Evolutionary conservation across 305 asterid genomes (phyloP).

Genomic region (Rubia balearica): DNA sequence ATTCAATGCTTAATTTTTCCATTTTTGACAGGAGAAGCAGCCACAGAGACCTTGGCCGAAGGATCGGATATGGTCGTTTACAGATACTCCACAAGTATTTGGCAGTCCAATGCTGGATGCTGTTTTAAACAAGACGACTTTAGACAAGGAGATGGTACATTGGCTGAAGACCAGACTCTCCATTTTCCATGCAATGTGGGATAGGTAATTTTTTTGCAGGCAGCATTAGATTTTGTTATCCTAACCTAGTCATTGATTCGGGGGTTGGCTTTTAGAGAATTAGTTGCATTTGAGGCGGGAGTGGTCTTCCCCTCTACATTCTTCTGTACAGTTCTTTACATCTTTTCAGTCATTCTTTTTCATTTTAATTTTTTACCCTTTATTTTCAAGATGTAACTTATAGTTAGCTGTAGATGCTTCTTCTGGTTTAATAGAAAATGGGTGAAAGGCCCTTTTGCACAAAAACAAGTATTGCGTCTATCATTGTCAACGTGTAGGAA

Average conservation of each 20-base stretch:
- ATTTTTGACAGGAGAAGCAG: constrained; percentile 64
- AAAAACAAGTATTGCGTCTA: too few relatives aligned
- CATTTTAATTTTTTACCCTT: constrained; percentile 8
- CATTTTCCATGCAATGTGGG: constrained; percentile 82
- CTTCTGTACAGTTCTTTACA: constrained; percentile 35
- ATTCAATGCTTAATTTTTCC: neutral
- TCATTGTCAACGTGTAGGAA: too few relatives aligned
- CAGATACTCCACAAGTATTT: constrained; percentile 44
- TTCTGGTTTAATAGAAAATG: constrained; percentile 13
- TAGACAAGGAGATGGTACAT: constrained; percentile 72
- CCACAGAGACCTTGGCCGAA: constrained; percentile 92
- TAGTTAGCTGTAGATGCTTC: constrained; percentile 18
- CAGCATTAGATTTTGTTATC: constrained; percentile 10
- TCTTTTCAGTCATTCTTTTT: constrained; percentile 17
- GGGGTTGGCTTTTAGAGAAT: constrained; percentile 9
- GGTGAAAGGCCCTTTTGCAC: neutral
- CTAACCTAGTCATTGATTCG: constrained; percentile 13
- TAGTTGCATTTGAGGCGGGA: constrained; percentile 11
- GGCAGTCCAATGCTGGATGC: constrained; percentile 94
- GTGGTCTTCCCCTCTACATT: constrained; percentile 21
- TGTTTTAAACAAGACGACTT: constrained; percentile 43
- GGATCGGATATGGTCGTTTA: constrained; percentile 88
- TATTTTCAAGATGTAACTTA: constrained; percentile 27
- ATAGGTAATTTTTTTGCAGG: constrained; percentile 71
- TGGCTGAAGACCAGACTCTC: constrained; percentile 84